Base-by-base conservation (phyloP, 805 yeast species). In the Nakazawaea wyomingensis region DNA sequence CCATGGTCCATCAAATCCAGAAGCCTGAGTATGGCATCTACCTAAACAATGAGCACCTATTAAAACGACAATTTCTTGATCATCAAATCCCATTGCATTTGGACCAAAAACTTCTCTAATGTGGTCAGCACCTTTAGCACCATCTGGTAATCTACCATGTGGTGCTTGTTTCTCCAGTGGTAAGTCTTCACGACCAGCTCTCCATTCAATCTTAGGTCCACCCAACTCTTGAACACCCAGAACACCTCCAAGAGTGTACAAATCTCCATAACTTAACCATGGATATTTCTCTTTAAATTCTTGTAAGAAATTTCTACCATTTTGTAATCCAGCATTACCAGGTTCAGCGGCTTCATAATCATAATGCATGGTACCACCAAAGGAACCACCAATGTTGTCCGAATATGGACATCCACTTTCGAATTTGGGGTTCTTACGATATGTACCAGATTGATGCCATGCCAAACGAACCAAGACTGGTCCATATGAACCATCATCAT, bases 1-100 rank as follows among this genome's bases (percentile, higher is more conserved):
- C 96, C 96, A 87, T 48, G 91, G 89, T 11, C 96, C 95, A 50
- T 85, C 93, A 66, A 71, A 88, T 2, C 95, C 95, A 18, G 88
- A 76, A 48, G 80, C 76, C 50, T 71, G 59, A 45, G 55, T 54
- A 50, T 72, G 78, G 48, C 77, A 69, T 52, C 77, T 56, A 21
- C 78, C 78, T 31, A 73, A 47, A 10, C 69, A 64, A 53, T 73
- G 78, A 11, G 74, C 74, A 30, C 78, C 78, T 33, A 69, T 59
- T 39, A 73, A 54, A 34, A 66, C 64, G 17, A 71, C 76, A 46
- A 70, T 64, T 51, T 73, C 78, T 51, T 60, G 57, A 51, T 71
- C 76, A 38, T 58, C 61, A 50, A 73, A 69, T 3, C 76, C 77
- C 66, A 74, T 61, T 53, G 77, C 61, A 28, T 48, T 45, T 6